Percentiles rank a stretch among this genome's conserved stretches.
phyloP scores from a whole-genome alignment of 306 rosid genomes.

The Cercis canadensis region DNA sequence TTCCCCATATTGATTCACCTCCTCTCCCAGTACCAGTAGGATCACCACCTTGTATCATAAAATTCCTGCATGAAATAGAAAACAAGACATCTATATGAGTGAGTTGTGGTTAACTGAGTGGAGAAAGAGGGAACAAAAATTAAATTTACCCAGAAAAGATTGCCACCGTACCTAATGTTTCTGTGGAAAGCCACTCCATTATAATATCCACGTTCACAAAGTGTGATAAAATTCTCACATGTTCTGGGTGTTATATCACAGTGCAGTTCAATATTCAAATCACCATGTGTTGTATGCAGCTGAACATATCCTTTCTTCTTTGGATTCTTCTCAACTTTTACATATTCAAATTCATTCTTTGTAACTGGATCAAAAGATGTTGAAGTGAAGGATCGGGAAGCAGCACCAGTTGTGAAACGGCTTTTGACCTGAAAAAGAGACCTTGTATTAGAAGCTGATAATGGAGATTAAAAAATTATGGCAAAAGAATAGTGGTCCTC shows the following conservation, averaged over 20 bases:
- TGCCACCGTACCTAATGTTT: conserved; percentile 68
- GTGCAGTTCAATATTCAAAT: conserved; percentile 92
- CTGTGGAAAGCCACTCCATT: conserved; percentile 91
- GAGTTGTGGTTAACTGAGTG: conserved; percentile 12
- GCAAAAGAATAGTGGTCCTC: conserved; percentile 12
- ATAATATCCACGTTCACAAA: conserved; percentile 92
- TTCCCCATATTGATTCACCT: conserved; percentile 98
- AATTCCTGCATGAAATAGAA: conserved; percentile 65
- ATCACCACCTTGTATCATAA: conserved; percentile 99
- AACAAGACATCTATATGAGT: conserved; percentile 13
- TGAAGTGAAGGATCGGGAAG: conserved; percentile 95
- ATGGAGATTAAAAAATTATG: neutral
- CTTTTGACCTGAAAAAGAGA: conserved; percentile 78
- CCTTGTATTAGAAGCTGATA: conserved; percentile 33
- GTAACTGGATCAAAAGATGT: conserved; percentile 93
- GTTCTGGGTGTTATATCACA: conserved; percentile 95
- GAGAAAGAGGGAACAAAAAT: conserved; percentile 23
- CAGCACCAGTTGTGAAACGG: conserved; percentile 92
- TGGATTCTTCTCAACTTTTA: conserved; percentile 95
- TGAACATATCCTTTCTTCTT: conserved; percentile 94
- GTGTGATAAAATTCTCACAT: conserved; percentile 93
- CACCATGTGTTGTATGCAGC: conserved; percentile 92
- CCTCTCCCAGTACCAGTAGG: conserved; percentile 97
- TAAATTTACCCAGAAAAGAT: neutral
- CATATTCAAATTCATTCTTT: conserved; percentile 83